phyloP scores from a whole-genome alignment of 495 filamentous ascomycete genomes.

The Xylaria flabelliformis region DNA sequence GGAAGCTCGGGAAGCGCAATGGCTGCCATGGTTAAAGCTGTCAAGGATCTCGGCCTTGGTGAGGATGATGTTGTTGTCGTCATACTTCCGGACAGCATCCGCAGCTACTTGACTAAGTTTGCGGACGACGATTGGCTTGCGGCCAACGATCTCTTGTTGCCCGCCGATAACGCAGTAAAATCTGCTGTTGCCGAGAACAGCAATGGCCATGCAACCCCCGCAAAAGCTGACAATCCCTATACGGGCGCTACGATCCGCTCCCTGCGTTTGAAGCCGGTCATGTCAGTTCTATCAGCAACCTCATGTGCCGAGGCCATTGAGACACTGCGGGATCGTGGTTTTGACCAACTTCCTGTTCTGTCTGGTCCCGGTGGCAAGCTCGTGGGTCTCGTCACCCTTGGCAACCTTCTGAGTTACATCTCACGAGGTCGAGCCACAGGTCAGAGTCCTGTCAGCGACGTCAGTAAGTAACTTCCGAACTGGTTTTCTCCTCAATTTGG shows the following conservation, averaged over 20 bases:
- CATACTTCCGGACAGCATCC: constrained; percentile 91
- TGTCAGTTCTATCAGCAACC: constrained; percentile 72
- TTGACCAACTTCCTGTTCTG: constrained; percentile 94
- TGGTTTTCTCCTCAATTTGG: neutral
- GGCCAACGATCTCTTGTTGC: constrained; percentile 84
- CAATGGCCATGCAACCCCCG: constrained; percentile 36
- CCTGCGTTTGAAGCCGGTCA: constrained; percentile 89
- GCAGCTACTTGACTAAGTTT: constrained; percentile 98
- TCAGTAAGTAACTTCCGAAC: constrained; percentile 52
- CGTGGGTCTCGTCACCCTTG: constrained; percentile 90
- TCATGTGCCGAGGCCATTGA: constrained; percentile 86
- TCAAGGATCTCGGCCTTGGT: constrained; percentile 73
- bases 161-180: constrained; percentile 38
- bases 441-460: constrained; percentile 74
- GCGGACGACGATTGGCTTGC: constrained; percentile 98
- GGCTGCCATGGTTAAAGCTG: constrained; percentile 79
- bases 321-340: constrained; percentile 95
- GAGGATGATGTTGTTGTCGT: constrained; percentile 88
- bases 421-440: constrained; percentile 77
- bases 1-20: constrained; percentile 94
- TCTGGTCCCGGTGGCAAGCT: constrained; percentile 70
- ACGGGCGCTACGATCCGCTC: constrained; percentile 75
- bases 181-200: constrained; percentile 54
- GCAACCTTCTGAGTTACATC: constrained; percentile 90
- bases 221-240: constrained; percentile 64